These are phyloP conservation scores for Amyloporia xantha DNA, from an alignment of 768 basidiomycete species.

Conservation along the genomic window DNA sequence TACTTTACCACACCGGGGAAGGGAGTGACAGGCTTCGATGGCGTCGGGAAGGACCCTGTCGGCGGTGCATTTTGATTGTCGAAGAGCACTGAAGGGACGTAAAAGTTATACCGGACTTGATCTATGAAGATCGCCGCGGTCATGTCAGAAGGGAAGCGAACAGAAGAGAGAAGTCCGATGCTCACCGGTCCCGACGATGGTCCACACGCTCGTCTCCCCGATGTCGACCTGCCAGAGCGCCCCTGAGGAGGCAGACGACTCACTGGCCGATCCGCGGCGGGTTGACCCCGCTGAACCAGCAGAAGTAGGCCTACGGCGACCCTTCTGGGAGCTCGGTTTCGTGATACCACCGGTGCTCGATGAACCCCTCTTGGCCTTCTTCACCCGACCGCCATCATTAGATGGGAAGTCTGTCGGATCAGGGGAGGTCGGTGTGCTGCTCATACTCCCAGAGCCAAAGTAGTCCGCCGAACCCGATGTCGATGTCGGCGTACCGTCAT, in stretches of 20 bases:
- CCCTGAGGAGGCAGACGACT: constrained; percentile 65
- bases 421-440: constrained; percentile 66
- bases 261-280: constrained; percentile 60
- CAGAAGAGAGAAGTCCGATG: constrained; percentile 4
- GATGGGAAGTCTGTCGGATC: constrained; percentile 63
- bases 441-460: constrained; percentile 45
- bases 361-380: constrained; percentile 70
- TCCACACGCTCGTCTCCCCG: constrained; percentile 92
- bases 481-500: constrained; percentile 49
- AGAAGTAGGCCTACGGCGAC: constrained; percentile 69
- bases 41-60: constrained; percentile 69
- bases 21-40: constrained; percentile 77
- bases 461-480: constrained; percentile 46
- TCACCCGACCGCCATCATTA: constrained; percentile 81
- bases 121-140: constrained; percentile 36
- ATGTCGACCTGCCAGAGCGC: constrained; percentile 87
- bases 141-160: constrained; percentile 5
- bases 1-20: constrained; percentile 88
- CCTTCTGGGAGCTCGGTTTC: constrained; percentile 45
- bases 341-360: constrained; percentile 63
- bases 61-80: constrained; percentile 72
- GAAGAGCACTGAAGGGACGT: constrained; percentile 79
- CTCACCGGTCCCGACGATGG: constrained; percentile 86
- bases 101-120: constrained; percentile 91
- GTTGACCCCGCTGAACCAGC: constrained; percentile 47